phyloP scores from a whole-genome alignment of 2,329 filamentous ascomycete genomes.

The Pseudogymnoascus sp. region DNA sequence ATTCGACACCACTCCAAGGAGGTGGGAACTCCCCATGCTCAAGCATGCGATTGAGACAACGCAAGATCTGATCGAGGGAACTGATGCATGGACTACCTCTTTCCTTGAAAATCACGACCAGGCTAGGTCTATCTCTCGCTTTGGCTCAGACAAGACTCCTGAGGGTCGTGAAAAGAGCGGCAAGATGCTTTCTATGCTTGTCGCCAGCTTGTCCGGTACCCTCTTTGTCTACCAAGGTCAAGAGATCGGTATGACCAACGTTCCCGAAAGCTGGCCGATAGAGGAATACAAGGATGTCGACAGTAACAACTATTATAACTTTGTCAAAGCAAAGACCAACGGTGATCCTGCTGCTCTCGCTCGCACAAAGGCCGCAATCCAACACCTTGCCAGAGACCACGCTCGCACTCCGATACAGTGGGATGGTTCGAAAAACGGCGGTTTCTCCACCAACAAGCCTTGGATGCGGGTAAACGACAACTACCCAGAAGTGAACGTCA shows the following conservation, averaged over 20 bases:
- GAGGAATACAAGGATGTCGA: slow-evolving; percentile 33
- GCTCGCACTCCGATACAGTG: slow-evolving; percentile 11
- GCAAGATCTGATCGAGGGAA: slow-evolving; percentile 45
- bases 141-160: slow-evolving; percentile 23
- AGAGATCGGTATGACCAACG: slow-evolving; percentile 48
- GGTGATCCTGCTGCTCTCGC: not conserved
- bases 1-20: slow-evolving; percentile 34
- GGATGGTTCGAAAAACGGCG: not conserved
- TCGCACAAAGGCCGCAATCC: not conserved
- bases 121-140: slow-evolving; percentile 47
- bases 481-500: slow-evolving; percentile 47
- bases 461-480: slow-evolving; percentile 11
- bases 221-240: slow-evolving; percentile 51
- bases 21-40: slow-evolving; percentile 42
- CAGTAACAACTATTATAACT: slow-evolving; percentile 15
- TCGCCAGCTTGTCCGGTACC: slow-evolving; percentile 42
- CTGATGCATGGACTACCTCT: slow-evolving; percentile 50
- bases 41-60: slow-evolving; percentile 42
- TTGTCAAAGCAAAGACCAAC: not conserved
- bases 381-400: slow-evolving; percentile 2
- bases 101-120: slow-evolving; percentile 62
- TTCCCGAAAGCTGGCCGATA: slow-evolving; percentile 42
- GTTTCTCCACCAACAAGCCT: slow-evolving; percentile 6
- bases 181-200: slow-evolving; percentile 43
- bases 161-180: slow-evolving; percentile 18